Conservation (phyloP, 805 yeast genomes). For the Wickerhamiella sorbophila region DNA sequence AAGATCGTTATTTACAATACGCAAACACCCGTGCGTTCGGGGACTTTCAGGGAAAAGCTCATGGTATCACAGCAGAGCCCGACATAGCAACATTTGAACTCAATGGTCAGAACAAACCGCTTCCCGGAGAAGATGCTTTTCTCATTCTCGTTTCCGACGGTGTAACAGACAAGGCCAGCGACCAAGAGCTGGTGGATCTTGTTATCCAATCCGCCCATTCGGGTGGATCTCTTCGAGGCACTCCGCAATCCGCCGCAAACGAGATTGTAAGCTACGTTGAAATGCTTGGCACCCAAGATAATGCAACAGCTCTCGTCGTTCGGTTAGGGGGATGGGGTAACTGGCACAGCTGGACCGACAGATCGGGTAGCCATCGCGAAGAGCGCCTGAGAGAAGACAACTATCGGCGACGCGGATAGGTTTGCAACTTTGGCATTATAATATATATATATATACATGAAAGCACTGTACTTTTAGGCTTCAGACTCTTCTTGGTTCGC, state of each 20-base stretch:
- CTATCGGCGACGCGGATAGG: not conserved
- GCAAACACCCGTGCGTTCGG: slow-evolving; percentile 95
- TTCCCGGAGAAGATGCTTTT: slow-evolving; percentile 82
- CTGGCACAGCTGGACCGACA: slow-evolving; percentile 64
- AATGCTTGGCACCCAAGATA: slow-evolving; percentile 83
- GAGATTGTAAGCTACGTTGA: slow-evolving; percentile 76
- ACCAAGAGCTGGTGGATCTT: slow-evolving; percentile 84
- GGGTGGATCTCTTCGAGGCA: slow-evolving; percentile 50
- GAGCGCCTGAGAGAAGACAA: slow-evolving; percentile 34
- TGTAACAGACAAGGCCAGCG: slow-evolving; percentile 61
- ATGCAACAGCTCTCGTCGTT: slow-evolving; percentile 81
- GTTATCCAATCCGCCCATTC: slow-evolving; percentile 46
- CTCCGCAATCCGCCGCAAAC: slow-evolving; percentile 74
- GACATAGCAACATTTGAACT: slow-evolving; percentile 35
- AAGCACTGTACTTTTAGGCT: not conserved
- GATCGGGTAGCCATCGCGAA: slow-evolving; percentile 73
- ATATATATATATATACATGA: not conserved
- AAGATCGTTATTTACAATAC: slow-evolving; percentile 62
- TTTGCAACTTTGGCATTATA: no score
- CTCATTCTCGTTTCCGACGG: slow-evolving; percentile 80
- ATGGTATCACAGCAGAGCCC: slow-evolving; percentile 88
- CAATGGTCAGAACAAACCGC: slow-evolving; percentile 13
- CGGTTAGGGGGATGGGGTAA: slow-evolving; percentile 84
- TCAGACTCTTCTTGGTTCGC: not conserved
- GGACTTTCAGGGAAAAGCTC: slow-evolving; percentile 61